phyloP scores from a whole-genome alignment of 306 rosid genomes.

The Cicer bijugum region DNA sequence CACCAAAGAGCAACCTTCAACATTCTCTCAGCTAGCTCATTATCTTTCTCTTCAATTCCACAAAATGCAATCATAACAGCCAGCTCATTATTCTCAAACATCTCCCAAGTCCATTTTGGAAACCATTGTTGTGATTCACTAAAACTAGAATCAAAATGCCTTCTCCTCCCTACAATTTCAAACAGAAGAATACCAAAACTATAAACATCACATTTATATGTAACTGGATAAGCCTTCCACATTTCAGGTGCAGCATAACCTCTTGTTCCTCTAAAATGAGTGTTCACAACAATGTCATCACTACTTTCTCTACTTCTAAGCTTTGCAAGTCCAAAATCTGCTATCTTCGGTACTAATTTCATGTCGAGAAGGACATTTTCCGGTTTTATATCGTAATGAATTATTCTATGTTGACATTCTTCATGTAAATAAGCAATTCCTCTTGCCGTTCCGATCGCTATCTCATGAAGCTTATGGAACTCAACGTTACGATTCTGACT shows the following conservation, averaged over 20 bases:
- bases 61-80: slow-evolving; percentile 52
- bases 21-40: slow-evolving; percentile 49
- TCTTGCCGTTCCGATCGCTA: slow-evolving; percentile 60
- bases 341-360: slow-evolving; percentile 53
- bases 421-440: slow-evolving; percentile 59
- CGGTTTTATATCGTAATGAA: slow-evolving; percentile 58
- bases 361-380: slow-evolving; percentile 52
- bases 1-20: slow-evolving; percentile 61
- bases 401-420: slow-evolving; percentile 52
- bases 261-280: slow-evolving; percentile 53
- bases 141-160: slow-evolving; percentile 46
- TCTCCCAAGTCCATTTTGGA: slow-evolving; percentile 59
- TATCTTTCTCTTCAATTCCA: slow-evolving; percentile 52
- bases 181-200: slow-evolving; percentile 56
- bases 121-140: slow-evolving; percentile 54
- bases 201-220: slow-evolving; percentile 52
- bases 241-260: slow-evolving; percentile 63
- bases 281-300: slow-evolving; percentile 16
- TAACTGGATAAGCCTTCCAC: slow-evolving; percentile 53
- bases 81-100: slow-evolving; percentile 51
- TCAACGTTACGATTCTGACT: slow-evolving; percentile 40
- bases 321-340: slow-evolving; percentile 57
- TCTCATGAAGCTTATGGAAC: slow-evolving; percentile 44
- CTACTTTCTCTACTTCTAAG: slow-evolving; percentile 47
- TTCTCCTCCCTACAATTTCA: slow-evolving; percentile 56